Evolutionary conservation across 208 protist species (phyloP).

Genomic region (Trichomonas tenax): DNA sequence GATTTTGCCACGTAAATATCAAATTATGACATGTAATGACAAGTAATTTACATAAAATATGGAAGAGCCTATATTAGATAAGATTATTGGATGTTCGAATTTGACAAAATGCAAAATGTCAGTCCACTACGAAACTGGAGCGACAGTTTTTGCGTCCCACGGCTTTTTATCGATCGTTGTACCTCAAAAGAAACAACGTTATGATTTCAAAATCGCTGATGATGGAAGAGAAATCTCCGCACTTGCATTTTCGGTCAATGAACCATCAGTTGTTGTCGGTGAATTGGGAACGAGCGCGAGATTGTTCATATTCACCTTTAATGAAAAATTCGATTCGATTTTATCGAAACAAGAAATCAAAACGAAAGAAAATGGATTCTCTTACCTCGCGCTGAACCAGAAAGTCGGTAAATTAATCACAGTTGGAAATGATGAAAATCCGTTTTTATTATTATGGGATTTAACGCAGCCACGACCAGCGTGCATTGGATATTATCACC

Average conservation of each 20-base stretch:
- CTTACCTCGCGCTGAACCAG: not conserved
- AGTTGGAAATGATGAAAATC: not conserved
- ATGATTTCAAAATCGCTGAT: not conserved
- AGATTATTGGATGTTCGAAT: conserved; percentile 6
- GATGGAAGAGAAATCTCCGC: not conserved
- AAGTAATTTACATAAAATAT: not conserved
- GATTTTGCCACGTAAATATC: too few species aligned
- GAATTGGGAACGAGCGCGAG: not conserved
- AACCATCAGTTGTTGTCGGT: not conserved
- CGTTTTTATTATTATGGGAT: conserved; percentile 18
- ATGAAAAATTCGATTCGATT: not conserved
- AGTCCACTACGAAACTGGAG: not conserved
- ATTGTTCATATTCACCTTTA: not conserved
- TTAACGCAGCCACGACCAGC: not conserved
- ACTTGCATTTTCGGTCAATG: not conserved
- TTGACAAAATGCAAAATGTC: not conserved
- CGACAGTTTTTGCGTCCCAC: not conserved
- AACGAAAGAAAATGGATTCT: conserved; percentile 18
- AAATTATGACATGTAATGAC: not conserved
- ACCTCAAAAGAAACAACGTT: not conserved
- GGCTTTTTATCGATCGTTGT: not conserved
- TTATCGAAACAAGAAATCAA: not conserved
- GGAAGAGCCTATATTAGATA: not conserved
- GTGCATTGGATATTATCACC: not conserved
- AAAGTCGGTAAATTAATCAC: not conserved